These are phyloP conservation scores for Zygoascus sp. DNA, from an alignment of 1,139 yeast species.

Conservation along the genomic window DNA sequence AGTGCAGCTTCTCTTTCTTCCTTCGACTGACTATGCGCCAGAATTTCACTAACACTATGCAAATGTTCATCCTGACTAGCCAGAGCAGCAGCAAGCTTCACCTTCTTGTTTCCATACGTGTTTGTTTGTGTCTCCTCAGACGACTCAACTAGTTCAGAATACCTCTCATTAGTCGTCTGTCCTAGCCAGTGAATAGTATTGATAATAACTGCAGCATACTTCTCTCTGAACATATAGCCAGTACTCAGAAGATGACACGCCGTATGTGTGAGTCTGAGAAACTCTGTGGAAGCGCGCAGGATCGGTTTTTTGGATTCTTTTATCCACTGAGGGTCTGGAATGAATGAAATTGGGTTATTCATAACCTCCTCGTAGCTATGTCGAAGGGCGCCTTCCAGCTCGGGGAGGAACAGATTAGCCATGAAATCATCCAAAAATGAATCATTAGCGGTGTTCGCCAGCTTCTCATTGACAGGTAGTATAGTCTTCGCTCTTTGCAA, in stretches of 20 bases:
- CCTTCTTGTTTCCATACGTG: background rate
- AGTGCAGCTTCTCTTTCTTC: constrained; percentile 18
- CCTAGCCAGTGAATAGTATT: constrained; percentile 26
- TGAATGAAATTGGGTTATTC: constrained; percentile 24
- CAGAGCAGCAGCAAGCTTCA: constrained; percentile 18
- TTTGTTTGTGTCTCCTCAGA: constrained; percentile 18
- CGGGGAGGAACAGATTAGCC: constrained; percentile 59
- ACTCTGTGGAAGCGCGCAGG: constrained; percentile 27
- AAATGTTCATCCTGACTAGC: constrained; percentile 15
- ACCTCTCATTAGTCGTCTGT: constrained; percentile 19
- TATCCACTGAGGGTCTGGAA: constrained; percentile 30
- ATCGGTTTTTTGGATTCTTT: constrained; percentile 34
- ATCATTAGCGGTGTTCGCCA: constrained; percentile 27
- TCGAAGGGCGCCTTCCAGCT: constrained; percentile 54
- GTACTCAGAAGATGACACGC: constrained; percentile 35
- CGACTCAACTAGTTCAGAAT: constrained; percentile 19
- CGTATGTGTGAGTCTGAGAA: constrained; percentile 29
- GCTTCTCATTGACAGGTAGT: constrained; percentile 28
- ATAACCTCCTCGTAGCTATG: constrained; percentile 35
- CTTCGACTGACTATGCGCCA: constrained; percentile 10
- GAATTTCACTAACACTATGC: constrained; percentile 11
- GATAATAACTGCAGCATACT: constrained; percentile 34
- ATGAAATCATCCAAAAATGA: constrained; percentile 61
- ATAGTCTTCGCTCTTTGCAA: constrained; percentile 46
- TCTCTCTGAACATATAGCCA: constrained; percentile 34